phyloP scores from a whole-genome alignment of 768 basidiomycete species.

The Suillus tomentosus region DNA sequence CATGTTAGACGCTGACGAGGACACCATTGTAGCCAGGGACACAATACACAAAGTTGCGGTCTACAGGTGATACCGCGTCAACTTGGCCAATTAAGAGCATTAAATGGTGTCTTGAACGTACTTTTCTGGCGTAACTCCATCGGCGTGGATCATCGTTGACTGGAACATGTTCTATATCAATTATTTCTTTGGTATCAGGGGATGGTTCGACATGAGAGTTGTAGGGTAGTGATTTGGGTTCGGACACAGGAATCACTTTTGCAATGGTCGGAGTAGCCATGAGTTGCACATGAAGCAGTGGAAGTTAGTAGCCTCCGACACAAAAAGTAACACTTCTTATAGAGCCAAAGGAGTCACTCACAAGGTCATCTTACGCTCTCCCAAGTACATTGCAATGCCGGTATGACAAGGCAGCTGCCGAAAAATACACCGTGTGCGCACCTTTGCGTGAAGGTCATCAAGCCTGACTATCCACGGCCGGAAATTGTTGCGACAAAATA shows the following conservation, averaged over 20 bases:
- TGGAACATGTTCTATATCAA: constrained; percentile 38
- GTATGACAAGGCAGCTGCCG: not conserved
- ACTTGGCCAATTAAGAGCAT: not conserved
- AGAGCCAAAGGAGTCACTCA: not conserved
- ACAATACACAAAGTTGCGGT: constrained; percentile 30
- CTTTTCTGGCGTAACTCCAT: constrained; percentile 62
- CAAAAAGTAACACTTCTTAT: constrained; percentile 1
- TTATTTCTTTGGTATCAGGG: constrained; percentile 2
- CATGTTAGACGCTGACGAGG: constrained; percentile 30
- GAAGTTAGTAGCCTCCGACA: not conserved
- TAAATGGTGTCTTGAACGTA: constrained; percentile 21
- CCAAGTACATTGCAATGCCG: not conserved
- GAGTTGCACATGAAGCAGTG: not conserved
- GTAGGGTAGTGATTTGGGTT: not conserved
- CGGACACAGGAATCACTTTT: not conserved
- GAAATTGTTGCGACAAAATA: not conserved
- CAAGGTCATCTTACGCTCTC: not conserved
- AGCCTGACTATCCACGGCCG: not conserved
- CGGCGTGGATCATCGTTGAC: constrained; percentile 63
- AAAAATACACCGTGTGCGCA: not conserved
- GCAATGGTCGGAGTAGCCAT: not conserved
- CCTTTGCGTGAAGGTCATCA: constrained; percentile 1
- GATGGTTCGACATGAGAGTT: not conserved
- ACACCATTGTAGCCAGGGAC: constrained; percentile 26
- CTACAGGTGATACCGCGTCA: constrained; percentile 17